Conservation (phyloP, 768 basidiomycete species). For the Tubosaeta sp. region DNA sequence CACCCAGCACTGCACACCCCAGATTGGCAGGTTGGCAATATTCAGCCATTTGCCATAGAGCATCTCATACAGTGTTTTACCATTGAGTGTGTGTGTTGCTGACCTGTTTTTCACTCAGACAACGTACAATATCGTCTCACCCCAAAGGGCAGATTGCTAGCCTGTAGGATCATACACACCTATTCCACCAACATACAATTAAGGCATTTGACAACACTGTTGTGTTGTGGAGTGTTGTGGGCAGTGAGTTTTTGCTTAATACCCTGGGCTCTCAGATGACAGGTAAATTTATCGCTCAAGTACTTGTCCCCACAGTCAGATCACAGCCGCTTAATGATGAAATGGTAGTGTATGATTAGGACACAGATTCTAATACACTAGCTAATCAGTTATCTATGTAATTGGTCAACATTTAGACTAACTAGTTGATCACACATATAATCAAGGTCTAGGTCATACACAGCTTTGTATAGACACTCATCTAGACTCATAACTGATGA, state of each 20-base stretch:
- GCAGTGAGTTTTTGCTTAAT: background rate
- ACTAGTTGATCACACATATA: too few species aligned
- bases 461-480: too few species aligned
- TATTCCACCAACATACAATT: background rate
- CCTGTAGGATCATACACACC: background rate
- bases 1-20: background rate
- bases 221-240: background rate
- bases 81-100: too few species aligned
- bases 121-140: background rate
- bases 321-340: slow-evolving; percentile 1
- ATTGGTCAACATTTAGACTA: too few species aligned
- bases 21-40: background rate
- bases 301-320: slow-evolving; percentile 30
- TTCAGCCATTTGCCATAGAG: background rate
- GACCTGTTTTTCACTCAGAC: slow-evolving; percentile 1
- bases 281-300: slow-evolving; percentile 3
- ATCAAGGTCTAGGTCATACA: too few species aligned
- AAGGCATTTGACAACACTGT: background rate
- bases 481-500: too few species aligned
- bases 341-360: too few species aligned
- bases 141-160: background rate
- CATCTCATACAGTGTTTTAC: background rate
- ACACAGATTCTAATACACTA: too few species aligned
- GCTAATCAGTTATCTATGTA: too few species aligned
- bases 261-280: background rate